phyloP scores from a whole-genome alignment of 2,329 filamentous ascomycete species.

The Clonostachys solani region DNA sequence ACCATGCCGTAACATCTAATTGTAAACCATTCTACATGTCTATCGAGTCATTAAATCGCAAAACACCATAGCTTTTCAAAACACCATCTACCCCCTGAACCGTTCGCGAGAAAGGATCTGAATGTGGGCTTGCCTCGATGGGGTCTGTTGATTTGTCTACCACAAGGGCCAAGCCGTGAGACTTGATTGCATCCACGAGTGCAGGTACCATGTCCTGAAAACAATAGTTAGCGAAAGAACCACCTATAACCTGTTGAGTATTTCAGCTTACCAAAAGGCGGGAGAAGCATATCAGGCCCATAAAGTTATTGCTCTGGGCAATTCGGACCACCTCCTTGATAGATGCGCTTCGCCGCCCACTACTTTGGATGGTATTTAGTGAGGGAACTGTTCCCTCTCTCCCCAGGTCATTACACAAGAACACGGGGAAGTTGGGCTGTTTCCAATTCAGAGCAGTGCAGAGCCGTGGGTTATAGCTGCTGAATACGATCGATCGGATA shows the following conservation, averaged over 20 bases:
- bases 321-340: slow-evolving; percentile 94
- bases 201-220: slow-evolving; percentile 85
- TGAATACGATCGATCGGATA: slow-evolving; percentile 87
- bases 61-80: slow-evolving; percentile 77
- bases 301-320: slow-evolving; percentile 94
- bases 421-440: slow-evolving; percentile 95
- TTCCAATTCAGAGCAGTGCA: slow-evolving; percentile 99
- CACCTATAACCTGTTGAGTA: neutral
- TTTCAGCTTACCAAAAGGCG: slow-evolving; percentile 66
- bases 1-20: neutral
- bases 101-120: slow-evolving; percentile 53
- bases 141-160: slow-evolving; percentile 72
- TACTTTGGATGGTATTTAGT: slow-evolving; percentile 38
- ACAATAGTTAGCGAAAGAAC: slow-evolving; percentile 9
- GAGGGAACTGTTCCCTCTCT: slow-evolving; percentile 42
- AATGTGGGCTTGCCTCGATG: slow-evolving; percentile 29
- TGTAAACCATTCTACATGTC: slow-evolving; percentile 46
- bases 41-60: slow-evolving; percentile 92
- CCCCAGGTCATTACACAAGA: slow-evolving; percentile 90
- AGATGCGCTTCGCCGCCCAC: slow-evolving; percentile 71
- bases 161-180: slow-evolving; percentile 86
- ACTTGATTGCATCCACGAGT: slow-evolving; percentile 89
- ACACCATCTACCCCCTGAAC: slow-evolving; percentile 85
- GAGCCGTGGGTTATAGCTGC: slow-evolving; percentile 83
- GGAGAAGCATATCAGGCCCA: slow-evolving; percentile 91